Base-by-base conservation (phyloP, 495 filamentous ascomycete genomes). In the Ramalina peruviana region DNA sequence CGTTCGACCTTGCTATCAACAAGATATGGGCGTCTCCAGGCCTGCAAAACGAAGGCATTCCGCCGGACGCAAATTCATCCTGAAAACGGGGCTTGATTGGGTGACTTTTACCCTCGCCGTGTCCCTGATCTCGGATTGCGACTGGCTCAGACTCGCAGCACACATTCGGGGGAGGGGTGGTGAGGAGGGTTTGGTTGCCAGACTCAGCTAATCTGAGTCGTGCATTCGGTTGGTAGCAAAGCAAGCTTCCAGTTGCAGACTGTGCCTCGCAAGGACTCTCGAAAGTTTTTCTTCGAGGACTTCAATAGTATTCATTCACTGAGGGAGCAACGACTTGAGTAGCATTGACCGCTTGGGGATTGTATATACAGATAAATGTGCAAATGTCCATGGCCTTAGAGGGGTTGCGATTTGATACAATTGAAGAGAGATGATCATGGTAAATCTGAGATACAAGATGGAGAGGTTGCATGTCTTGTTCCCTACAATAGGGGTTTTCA, bases 1-100 rank as follows among this genome's bases (percentile, higher is more conserved):
- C 85, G 2, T 96, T 85, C 62, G 82, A 94, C 61, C 70, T 97
- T 36, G 79, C 74, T 40, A 81, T 97, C 46, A 83, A 88, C 58
- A 68, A 78, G 51, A 81, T 98, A 21, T 96, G 90, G 89, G 88
- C 72, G 0, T 72, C 73, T 6, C 72, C 74, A 55, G 67, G 67
- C 1, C 62, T 71, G 58, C 60, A 66, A 17, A 65, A 70, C 53
- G 57, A 49, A 15, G 70, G 72, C 43, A 50, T 62, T 40, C 30
- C 66, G 67, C 51, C 66, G 73, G 50, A 44, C 12, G 45, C 45
- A 9, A 25, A 33, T 2, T 13, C 30, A 33, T 33, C 30, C 30
- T 46, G 43, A 23, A 17, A 13, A 46, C 10, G n/a, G 7, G 7
- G 4, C 43, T 26, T 26, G 15, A 20, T 23, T 17, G 7, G 16